A percentile compares a stretch with the other conserved stretches of the same genome.
phyloP scores from a whole-genome alignment of 257 asterid genomes.

The Lantana camara region DNA sequence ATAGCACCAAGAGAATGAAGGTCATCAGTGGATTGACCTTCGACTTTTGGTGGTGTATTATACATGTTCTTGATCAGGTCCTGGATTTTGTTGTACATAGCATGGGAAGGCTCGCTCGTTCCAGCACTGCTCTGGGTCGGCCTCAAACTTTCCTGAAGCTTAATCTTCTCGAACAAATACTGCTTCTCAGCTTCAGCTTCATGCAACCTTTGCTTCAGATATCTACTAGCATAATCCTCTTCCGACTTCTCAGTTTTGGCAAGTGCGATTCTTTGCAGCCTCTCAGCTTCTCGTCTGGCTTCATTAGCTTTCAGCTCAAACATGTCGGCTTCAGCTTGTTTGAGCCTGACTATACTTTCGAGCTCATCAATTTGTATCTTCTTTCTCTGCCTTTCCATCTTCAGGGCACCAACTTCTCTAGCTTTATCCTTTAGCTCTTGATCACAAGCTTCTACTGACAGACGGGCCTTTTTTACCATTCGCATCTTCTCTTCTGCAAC shows the following conservation, averaged over 20 bases:
- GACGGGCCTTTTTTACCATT: slow-evolving; percentile 83
- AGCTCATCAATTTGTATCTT: slow-evolving; percentile 83
- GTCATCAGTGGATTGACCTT: slow-evolving; percentile 37
- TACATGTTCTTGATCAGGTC: slow-evolving; percentile 78
- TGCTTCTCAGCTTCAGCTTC: slow-evolving; percentile 96
- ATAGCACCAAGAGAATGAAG: slow-evolving; percentile 42
- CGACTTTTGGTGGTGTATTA: slow-evolving; percentile 39
- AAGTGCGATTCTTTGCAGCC: slow-evolving; percentile 77
- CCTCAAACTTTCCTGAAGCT: slow-evolving; percentile 80
- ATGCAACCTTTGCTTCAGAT: slow-evolving; percentile 73
- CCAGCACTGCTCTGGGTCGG: slow-evolving; percentile 63
- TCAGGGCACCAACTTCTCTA: slow-evolving; percentile 64
- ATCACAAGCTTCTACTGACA: slow-evolving; percentile 74
- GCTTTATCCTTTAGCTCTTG: slow-evolving; percentile 91
- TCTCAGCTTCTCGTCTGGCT: slow-evolving; percentile 86
- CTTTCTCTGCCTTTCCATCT: slow-evolving; percentile 79
- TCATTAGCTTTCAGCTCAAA: slow-evolving; percentile 81
- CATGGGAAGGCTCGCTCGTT: slow-evolving; percentile 49
- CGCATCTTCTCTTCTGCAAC: slow-evolving; percentile 88
- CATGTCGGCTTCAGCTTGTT: slow-evolving; percentile 93
- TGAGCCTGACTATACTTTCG: slow-evolving; percentile 82
- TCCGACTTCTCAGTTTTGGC: slow-evolving; percentile 78
- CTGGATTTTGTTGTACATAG: slow-evolving; percentile 65
- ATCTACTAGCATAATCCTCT: slow-evolving; percentile 83
- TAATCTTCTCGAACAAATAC: slow-evolving; percentile 72